Evolutionary conservation across 2,329 filamentous ascomycete species (phyloP), one percentile per base, ranked within the genome.

Genomic region (Pseudocercospora fijiensis): DNA sequence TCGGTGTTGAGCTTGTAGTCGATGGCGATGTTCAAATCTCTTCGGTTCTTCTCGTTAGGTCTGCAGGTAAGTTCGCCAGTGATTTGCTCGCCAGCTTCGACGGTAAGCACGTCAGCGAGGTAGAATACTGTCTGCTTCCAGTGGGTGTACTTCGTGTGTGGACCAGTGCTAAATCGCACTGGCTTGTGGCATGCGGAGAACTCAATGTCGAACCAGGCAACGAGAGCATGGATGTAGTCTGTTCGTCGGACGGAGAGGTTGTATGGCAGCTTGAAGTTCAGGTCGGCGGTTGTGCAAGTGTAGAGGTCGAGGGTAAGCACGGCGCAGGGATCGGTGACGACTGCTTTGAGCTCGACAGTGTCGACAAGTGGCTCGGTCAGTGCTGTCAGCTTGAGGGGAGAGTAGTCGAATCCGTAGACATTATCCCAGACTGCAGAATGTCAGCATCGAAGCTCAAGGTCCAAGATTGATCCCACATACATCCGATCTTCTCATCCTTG

Each of bases 111-210:
- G 71, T 99, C 93, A 74, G 90, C 87, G 68, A 99, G 84, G 82
- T 99, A 99, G 82, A 99, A 98, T 67, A 99, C 95, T 11, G 95
- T 99, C 84, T 99, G 95, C 83, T 99, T 99, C 95, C 95, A 99
- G 85, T 99, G 95, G 18, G 95, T 99, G 82, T 98, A 98, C 82
- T 97, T 98, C 73, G 94, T 96, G 81, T 98, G 95, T 27, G 95
- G 95, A 22, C 95, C 95, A 18, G 95, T 99, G 60, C 91, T 96
- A 85, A 99, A 99, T 75, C 89, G 87, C 76, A 99, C 92, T 30
- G 92, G 91, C 86, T 98, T 98, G 86, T 99, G 95, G 86, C 95
- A 98, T 64, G 92, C 93, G 58, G 91, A 90, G 81, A 99, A 99
- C 76, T 98, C 94, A 73, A 99, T 98, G 77, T 99, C 95, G 82